Percentiles rank a stretch among this genome's conserved stretches.
Conservation (phyloP, 192 early-diverging fungal genomes). For the Chytriomyces sp. region DNA sequence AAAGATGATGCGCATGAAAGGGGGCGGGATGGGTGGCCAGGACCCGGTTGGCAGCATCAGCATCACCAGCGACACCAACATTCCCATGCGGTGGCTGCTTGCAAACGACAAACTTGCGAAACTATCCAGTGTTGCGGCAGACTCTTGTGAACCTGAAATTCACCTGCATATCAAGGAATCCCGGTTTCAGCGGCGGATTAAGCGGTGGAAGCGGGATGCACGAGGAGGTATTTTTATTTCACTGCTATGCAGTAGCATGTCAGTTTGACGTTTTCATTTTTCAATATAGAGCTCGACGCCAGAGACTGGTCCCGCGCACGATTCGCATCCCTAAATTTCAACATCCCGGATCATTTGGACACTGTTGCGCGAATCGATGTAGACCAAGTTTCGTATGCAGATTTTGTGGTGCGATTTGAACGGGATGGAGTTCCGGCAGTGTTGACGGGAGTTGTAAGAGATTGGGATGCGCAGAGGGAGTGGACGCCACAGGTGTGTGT, state of each 20-base stretch:
- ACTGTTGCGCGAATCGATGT: conserved; percentile 62
- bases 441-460: conserved; percentile 58
- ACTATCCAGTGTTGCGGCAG: background rate
- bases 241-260: background rate
- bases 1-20: no score
- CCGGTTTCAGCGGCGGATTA: background rate
- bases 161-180: background rate
- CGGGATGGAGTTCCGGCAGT: conserved; percentile 62
- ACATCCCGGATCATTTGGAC: conserved; percentile 52
- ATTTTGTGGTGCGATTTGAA: conserved; percentile 67
- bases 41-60: no score
- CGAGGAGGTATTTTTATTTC: conserved; percentile 56
- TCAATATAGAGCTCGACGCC: conserved; percentile 68
- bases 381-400: conserved; percentile 55
- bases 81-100: background rate
- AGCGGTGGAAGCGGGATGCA: conserved; percentile 45
- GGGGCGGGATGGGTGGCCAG: no score
- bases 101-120: background rate
- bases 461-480: conserved; percentile 60
- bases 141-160: background rate
- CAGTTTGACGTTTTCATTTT: no score
- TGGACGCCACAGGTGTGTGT: conserved; percentile 62
- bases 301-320: conserved; percentile 63
- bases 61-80: background rate
- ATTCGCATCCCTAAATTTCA: conserved; percentile 58